Conservation (phyloP, 1,139 yeast species). For the Yamadazyma pseudoaaseri region DNA sequence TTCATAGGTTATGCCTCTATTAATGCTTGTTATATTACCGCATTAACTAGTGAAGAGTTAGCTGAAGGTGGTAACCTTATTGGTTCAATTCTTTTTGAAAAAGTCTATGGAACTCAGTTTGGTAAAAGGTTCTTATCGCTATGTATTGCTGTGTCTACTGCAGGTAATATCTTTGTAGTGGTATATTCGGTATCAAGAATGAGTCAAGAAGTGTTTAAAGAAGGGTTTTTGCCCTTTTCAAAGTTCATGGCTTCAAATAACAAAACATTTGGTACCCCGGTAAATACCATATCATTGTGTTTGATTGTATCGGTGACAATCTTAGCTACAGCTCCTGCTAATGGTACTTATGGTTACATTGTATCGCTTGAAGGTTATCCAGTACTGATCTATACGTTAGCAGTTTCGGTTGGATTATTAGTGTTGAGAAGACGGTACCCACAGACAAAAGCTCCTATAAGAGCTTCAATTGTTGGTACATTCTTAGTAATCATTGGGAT, state of each 20-base stretch:
- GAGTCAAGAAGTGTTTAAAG: slow-evolving; percentile 61
- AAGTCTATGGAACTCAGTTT: slow-evolving; percentile 48
- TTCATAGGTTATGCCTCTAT: slow-evolving; percentile 52
- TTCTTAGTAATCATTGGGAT: slow-evolving; percentile 38
- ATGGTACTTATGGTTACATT: slow-evolving; percentile 76
- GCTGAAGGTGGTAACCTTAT: slow-evolving; percentile 54
- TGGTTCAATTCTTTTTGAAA: slow-evolving; percentile 58
- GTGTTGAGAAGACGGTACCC: slow-evolving; percentile 48
- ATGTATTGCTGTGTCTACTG: slow-evolving; percentile 58
- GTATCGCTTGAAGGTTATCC: slow-evolving; percentile 76
- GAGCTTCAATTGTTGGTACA: slow-evolving; percentile 48
- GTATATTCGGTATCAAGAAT: slow-evolving; percentile 58
- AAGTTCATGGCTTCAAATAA: slow-evolving; percentile 54
- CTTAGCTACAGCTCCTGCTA: slow-evolving; percentile 68
- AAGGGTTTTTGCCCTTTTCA: slow-evolving; percentile 59
- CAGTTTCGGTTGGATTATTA: slow-evolving; percentile 53
- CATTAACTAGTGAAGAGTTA: slow-evolving; percentile 53
- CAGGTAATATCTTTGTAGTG: slow-evolving; percentile 63
- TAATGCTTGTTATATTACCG: slow-evolving; percentile 56
- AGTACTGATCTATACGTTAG: slow-evolving; percentile 46
- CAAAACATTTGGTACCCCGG: slow-evolving; percentile 57
- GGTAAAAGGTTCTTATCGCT: slow-evolving; percentile 56
- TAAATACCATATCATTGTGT: slow-evolving; percentile 45
- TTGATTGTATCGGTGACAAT: slow-evolving; percentile 34
- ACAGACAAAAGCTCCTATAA: slow-evolving; percentile 46